phyloP scores from a whole-genome alignment of 1,284 basidiomycete species.

The Trametes polyzona region DNA sequence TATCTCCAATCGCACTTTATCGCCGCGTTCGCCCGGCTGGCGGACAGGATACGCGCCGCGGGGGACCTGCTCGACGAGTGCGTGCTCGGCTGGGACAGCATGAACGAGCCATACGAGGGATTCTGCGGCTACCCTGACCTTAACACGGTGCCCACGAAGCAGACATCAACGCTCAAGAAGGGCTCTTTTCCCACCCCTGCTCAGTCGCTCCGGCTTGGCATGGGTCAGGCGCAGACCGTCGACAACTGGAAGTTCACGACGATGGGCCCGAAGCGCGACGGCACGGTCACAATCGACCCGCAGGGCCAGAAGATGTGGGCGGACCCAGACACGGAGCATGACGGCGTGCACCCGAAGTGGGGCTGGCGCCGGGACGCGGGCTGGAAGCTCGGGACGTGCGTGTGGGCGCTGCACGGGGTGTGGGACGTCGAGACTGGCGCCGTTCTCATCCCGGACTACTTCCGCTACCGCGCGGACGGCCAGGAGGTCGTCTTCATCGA shows the following conservation, averaged over 20 bases:
- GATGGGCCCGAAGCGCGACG: constrained; percentile 79
- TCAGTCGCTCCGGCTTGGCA: constrained; percentile 85
- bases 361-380: constrained; percentile 79
- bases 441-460: constrained; percentile 82
- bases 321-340: constrained; percentile 47
- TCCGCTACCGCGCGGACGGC: constrained; percentile 42
- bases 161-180: constrained; percentile 78
- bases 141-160: constrained; percentile 62
- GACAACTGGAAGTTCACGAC: constrained; percentile 84
- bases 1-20: constrained; percentile 90
- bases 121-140: constrained; percentile 81
- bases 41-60: constrained; percentile 73
- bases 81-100: constrained; percentile 94
- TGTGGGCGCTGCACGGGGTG: constrained; percentile 94
- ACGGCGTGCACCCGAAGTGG: constrained; percentile 64
- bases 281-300: constrained; percentile 83
- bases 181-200: constrained; percentile 88
- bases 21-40: constrained; percentile 76
- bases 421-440: constrained; percentile 82
- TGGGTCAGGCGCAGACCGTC: constrained; percentile 85
- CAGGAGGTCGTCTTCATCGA: constrained; percentile 68
- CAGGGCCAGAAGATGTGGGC: constrained; percentile 79
- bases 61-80: constrained; percentile 84
- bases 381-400: constrained; percentile 87
- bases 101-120: constrained; percentile 95